Evolutionary conservation across 805 yeast genomes (phyloP), one percentile per base, ranked within the genome.

Genomic region (Lipomyces japonicus): DNA sequence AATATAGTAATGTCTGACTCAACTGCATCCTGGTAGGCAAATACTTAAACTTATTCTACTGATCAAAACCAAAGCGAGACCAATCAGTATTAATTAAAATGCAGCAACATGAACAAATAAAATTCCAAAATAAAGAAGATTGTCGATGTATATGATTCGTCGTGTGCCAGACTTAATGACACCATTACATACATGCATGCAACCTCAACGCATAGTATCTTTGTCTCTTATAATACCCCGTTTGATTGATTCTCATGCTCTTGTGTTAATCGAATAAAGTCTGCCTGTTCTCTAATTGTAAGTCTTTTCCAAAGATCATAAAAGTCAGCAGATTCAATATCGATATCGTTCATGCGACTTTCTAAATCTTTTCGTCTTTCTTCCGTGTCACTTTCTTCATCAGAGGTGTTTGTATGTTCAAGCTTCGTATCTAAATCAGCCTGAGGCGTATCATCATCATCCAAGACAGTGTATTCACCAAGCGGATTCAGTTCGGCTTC

Each of bases 241-340:
- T 30, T 14, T 7, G 38, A 35, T 10, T 18, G 42, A 10, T 16
- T 19, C 24, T 25, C 38, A 23, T 47, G 51, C 42, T 35, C 49
- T 22, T 42, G 30, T 23, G 25, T 28, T 12, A 54, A 32, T 30
- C 56, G 43, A 22, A 54, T 22, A 32, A 54, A 54, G 26, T 54
- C 58, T 3, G 58, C 57, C 36, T 54, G 58, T 28, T 54, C 58
- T 19, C 30, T 5, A 10, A 51, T 26, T 9, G 58, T 54, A 12
- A 52, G 43, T 6, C 53, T 26, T n/a, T 38, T 31, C 58, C 58
- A 54, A 10, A 54, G n/a, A 4, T 45, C 45, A 10, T 52, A 50
- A 40, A 54, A 52, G 12, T 50, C 58, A 1, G 57, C 58, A 14
- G 48, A 24, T 7, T 52, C 51, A 19, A 54, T 19, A 41, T 54